Evolutionary conservation across 768 basidiomycete genomes (phyloP), one percentile per base, ranked within the genome.

Genomic region (Cantharellus anzutake): DNA sequence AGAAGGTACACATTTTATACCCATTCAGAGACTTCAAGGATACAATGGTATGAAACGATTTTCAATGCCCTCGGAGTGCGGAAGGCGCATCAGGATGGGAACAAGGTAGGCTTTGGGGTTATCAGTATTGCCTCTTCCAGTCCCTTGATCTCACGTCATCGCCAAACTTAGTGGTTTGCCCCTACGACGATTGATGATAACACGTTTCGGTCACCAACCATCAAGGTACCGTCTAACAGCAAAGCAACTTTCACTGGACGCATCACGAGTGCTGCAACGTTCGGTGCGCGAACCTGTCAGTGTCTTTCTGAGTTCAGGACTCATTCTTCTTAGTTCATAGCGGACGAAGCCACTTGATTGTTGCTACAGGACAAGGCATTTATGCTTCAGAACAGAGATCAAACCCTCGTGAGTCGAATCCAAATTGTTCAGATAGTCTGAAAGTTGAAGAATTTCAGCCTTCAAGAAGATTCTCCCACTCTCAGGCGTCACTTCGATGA

Each of bases 1-100:
- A 76, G 86, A 51, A 71, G 81, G 60, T 91, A 89, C 68, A 90
- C 83, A 2, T 71, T 91, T 5, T 86, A 80, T 63, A 81, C 83
- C 0, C 63, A 72, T 16, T 79, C 75, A 7, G 82, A 86, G 51
- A 66, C 71, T 1, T 62, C 75, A 60, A 72, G 88, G 60, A 74
- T 75, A 66, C 79, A 76, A 64, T 91, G 88, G 88, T 60, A 77
- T 20, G 73, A 73, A 7, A 73, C 73, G 7, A 72, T 91, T 20
- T 71, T 77, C 2, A 77, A 87, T 62, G 76, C 84, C 4, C 73
- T 85, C 38, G 80, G 73, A 1, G 72, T 90, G 4, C 74, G 84
- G 63, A 76, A 76, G 63, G 82, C 75, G 4, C 71, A 80, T 56
- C 79, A 80, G 62, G 88, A 89, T 50, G 76, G 74, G 16, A 89